Conservation (phyloP, 371 early-diverging fungal genomes). For the Mortierella sp. region DNA sequence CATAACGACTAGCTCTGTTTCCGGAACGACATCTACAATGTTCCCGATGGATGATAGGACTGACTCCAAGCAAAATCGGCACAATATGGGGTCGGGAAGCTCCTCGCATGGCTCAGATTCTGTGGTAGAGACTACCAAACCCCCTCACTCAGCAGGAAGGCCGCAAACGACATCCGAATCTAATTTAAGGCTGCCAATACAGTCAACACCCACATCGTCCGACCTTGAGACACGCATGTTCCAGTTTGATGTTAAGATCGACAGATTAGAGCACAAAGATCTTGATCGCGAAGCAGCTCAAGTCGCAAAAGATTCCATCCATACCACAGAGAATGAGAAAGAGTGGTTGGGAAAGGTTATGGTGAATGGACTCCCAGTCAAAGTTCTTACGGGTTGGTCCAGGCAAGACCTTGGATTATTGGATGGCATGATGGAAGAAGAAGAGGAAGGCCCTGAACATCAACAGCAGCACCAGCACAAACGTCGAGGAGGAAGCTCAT, state of each 20-base stretch:
- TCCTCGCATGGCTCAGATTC: constrained; percentile 27
- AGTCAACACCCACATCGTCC: neutral
- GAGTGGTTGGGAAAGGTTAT: constrained; percentile 53
- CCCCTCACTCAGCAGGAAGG: constrained; percentile 11
- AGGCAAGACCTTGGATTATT: constrained; percentile 49
- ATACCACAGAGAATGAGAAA: constrained; percentile 12
- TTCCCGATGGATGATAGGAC: constrained; percentile 13
- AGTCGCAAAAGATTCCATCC: neutral
- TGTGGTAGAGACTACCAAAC: neutral
- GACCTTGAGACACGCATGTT: constrained; percentile 47
- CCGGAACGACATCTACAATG: constrained; percentile 32
- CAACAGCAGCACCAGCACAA: neutral
- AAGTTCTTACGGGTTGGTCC: constrained; percentile 26
- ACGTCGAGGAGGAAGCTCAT: neutral
- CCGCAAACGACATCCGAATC: constrained; percentile 2
- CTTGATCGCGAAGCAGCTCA: constrained; percentile 26
- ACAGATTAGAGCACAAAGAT: constrained; percentile 47
- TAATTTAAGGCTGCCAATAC: neutral
- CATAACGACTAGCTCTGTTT: constrained; percentile 24
- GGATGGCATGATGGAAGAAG: constrained; percentile 42
- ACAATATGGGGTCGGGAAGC: neutral
- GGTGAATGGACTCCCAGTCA: constrained; percentile 41
- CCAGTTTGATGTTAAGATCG: constrained; percentile 52
- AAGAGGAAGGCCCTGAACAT: constrained; percentile 6
- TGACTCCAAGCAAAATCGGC: constrained; percentile 18